phyloP scores from a whole-genome alignment of 352 stramenopile species.

The Sclerospora graminicola region DNA sequence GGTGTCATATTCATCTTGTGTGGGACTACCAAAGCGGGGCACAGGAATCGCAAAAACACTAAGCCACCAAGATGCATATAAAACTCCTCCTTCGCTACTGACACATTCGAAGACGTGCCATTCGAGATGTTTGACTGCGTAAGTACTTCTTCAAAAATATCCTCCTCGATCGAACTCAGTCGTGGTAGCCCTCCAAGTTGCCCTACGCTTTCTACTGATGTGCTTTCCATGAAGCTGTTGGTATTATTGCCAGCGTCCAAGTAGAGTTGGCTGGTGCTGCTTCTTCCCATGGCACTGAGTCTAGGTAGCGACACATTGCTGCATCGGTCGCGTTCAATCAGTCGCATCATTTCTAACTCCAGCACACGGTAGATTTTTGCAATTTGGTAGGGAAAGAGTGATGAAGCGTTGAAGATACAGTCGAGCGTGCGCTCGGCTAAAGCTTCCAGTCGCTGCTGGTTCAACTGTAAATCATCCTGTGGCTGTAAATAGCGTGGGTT shows the following conservation, averaged over 20 bases:
- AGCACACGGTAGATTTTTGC: constrained; percentile 69
- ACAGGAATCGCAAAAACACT: constrained; percentile 73
- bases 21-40: constrained; percentile 59
- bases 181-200: constrained; percentile 30
- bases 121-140: constrained; percentile 16
- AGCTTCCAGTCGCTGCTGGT: constrained; percentile 41
- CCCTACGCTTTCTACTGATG: constrained; percentile 17
- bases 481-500: constrained; percentile 41
- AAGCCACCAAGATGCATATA: constrained; percentile 66
- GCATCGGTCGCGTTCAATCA: constrained; percentile 48
- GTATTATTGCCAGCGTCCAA: constrained; percentile 20
- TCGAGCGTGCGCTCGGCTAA: constrained; percentile 44
- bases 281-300: constrained; percentile 43
- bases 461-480: constrained; percentile 31
- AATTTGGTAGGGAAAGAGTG: constrained; percentile 63
- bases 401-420: constrained; percentile 31
- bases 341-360: constrained; percentile 59
- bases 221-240: constrained; percentile 27
- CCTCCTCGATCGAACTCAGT: constrained; percentile 46
- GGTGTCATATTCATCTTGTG: constrained; percentile 64
- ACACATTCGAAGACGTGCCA: constrained; percentile 9
- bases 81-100: constrained; percentile 53
- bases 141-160: constrained; percentile 24
- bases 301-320: constrained; percentile 37
- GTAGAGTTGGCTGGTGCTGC: constrained; percentile 15